phyloP scores from a whole-genome alignment of 768 basidiomycete species.

The Rubroboletus satanas region DNA sequence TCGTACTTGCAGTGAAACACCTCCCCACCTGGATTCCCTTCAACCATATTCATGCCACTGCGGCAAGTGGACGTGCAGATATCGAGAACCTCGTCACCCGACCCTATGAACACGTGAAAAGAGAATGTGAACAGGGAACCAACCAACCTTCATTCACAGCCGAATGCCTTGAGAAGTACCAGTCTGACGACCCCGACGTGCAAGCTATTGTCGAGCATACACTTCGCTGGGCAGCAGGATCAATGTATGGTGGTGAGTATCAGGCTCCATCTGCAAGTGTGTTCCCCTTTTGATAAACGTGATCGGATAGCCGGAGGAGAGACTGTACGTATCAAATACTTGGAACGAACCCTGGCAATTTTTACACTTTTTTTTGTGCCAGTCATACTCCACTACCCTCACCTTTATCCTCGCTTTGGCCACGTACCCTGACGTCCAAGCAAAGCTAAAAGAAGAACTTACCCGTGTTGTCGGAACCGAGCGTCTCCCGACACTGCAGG shows the following conservation, averaged over 20 bases:
- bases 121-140: slow-evolving; percentile 7
- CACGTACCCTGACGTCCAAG: slow-evolving; percentile 41
- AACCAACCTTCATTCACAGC: slow-evolving; percentile 17
- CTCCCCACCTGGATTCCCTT: slow-evolving; percentile 26
- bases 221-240: slow-evolving; percentile 16
- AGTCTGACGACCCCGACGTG: slow-evolving; percentile 1
- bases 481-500: slow-evolving; percentile 39
- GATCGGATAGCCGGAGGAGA: slow-evolving; percentile 4
- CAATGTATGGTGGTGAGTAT: slow-evolving; percentile 18
- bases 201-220: slow-evolving; percentile 6
- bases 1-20: slow-evolving; percentile 21
- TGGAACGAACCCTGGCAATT: neutral
- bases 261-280: neutral
- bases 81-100: slow-evolving; percentile 9
- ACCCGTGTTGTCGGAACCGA: slow-evolving; percentile 43
- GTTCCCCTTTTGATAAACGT: neutral
- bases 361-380: neutral
- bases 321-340: neutral
- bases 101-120: slow-evolving; percentile 26
- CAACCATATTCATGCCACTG: slow-evolving; percentile 11
- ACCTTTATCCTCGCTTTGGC: slow-evolving; percentile 17
- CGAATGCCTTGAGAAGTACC: slow-evolving; percentile 13
- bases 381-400: slow-evolving; percentile 18
- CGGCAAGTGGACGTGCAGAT: neutral
- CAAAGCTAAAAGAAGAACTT: slow-evolving; percentile 51